phyloP scores from a whole-genome alignment of 495 filamentous ascomycete species.

The Penicillium silybi region DNA sequence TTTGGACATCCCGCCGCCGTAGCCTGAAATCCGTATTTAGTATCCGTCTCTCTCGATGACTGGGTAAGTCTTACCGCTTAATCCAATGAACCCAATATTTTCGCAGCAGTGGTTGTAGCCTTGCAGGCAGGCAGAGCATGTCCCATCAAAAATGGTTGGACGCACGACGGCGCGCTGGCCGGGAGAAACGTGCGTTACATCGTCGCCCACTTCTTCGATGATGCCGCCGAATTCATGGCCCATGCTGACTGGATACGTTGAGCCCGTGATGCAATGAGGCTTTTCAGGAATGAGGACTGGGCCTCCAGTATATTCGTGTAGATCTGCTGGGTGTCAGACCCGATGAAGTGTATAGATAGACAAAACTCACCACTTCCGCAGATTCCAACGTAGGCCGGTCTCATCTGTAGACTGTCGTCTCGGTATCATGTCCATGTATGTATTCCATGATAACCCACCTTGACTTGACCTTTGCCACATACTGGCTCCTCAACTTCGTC shows the following conservation, averaged over 20 bases:
- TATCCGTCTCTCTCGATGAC: neutral
- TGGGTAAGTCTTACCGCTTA: slow-evolving; percentile 37
- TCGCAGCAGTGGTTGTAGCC: slow-evolving; percentile 56
- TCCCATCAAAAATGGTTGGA: slow-evolving; percentile 58
- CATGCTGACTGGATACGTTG: slow-evolving; percentile 50
- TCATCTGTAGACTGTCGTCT: slow-evolving; percentile 5
- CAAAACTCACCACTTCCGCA: slow-evolving; percentile 9
- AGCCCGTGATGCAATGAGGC: slow-evolving; percentile 53
- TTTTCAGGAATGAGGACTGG: slow-evolving; percentile 48
- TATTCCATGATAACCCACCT: neutral
- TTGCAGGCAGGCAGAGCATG: slow-evolving; percentile 49
- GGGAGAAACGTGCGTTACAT: slow-evolving; percentile 41
- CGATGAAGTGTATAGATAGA: neutral
- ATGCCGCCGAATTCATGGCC: slow-evolving; percentile 60
- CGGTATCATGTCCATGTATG: neutral
- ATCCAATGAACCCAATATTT: slow-evolving; percentile 56
- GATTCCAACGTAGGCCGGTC: slow-evolving; percentile 12
- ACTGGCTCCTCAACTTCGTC: slow-evolving; percentile 13
- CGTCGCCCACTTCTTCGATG: slow-evolving; percentile 55
- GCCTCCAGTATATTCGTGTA: slow-evolving; percentile 33
- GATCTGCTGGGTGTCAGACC: slow-evolving; percentile 1
- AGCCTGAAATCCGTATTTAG: slow-evolving; percentile 7
- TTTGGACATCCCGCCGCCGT: slow-evolving; percentile 25
- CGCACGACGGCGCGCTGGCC: slow-evolving; percentile 56
- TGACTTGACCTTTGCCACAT: slow-evolving; percentile 14